phyloP scores from a whole-genome alignment of 148 eudicot species.

The Camellia lanceoleosa region DNA sequence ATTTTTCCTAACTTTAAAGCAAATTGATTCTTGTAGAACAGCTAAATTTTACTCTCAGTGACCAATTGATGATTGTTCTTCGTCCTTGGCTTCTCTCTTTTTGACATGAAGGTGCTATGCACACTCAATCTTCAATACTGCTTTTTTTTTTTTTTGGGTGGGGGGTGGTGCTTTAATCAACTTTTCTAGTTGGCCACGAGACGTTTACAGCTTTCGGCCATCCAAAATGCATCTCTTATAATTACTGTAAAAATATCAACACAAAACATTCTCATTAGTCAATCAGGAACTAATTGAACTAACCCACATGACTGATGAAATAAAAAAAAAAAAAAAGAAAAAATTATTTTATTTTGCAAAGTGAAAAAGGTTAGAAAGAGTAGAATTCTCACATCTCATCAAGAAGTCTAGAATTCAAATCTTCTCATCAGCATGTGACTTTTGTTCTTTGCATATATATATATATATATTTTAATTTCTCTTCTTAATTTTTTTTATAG shows the following conservation, averaged over 20 bases:
- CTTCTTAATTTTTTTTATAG: too few relatives aligned
- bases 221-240: background rate
- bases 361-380: too few relatives aligned
- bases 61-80: background rate
- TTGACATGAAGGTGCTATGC: background rate
- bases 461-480: too few relatives aligned
- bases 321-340: background rate
- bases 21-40: background rate
- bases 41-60: background rate
- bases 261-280: background rate
- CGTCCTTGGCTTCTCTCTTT: background rate
- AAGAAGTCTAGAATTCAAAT: too few relatives aligned
- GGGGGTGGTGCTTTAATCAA: too few relatives aligned
- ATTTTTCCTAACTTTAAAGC: too few relatives aligned
- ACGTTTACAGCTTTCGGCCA: conserved; percentile 28
- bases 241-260: background rate
- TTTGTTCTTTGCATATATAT: too few relatives aligned
- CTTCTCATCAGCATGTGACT: too few relatives aligned
- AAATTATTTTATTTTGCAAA: too few relatives aligned
- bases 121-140: background rate
- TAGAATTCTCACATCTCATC: too few relatives aligned
- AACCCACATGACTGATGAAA: conserved; percentile 23
- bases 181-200: conserved; percentile 39
- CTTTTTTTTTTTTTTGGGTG: background rate
- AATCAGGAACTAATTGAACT: background rate